Percentiles rank a stretch among this genome's conserved stretches.
These are phyloP conservation scores for Fraxinus sp. DNA, from an alignment of 305 asterid genomes.

Conservation along the genomic window DNA sequence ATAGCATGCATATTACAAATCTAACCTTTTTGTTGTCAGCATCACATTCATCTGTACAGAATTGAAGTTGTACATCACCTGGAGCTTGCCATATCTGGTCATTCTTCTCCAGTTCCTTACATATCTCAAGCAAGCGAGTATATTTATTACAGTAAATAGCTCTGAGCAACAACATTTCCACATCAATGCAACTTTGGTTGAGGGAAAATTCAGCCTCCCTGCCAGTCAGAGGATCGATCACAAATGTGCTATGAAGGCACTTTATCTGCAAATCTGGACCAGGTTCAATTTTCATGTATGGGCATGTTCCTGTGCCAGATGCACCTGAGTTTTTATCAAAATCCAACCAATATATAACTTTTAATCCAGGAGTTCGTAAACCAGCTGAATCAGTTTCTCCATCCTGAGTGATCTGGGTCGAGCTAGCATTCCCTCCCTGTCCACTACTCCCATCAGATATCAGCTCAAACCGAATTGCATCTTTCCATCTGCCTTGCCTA, in stretches of 20 bases:
- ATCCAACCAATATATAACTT: conserved; percentile 90
- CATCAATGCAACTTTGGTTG: conserved; percentile 75
- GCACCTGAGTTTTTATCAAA: conserved; percentile 65
- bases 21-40: conserved; percentile 54
- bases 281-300: conserved; percentile 89
- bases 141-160: conserved; percentile 83
- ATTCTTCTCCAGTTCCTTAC: conserved; percentile 77
- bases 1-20: conserved; percentile 13
- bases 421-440: conserved; percentile 57
- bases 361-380: conserved; percentile 91
- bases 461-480: conserved; percentile 96
- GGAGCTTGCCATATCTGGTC: conserved; percentile 66
- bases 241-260: conserved; percentile 86
- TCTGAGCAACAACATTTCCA: conserved; percentile 81
- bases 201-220: conserved; percentile 85
- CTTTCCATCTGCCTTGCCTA: conserved; percentile 94
- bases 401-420: conserved; percentile 60
- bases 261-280: conserved; percentile 83
- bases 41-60: conserved; percentile 48
- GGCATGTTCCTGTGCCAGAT: conserved; percentile 61
- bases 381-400: conserved; percentile 78
- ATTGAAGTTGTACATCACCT: conserved; percentile 76
- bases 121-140: conserved; percentile 91
- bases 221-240: conserved; percentile 81
- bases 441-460: conserved; percentile 79